Evolutionary conservation across 1,284 basidiomycete species (phyloP).

Genomic region (Pseudozyma hubeiensis): DNA sequence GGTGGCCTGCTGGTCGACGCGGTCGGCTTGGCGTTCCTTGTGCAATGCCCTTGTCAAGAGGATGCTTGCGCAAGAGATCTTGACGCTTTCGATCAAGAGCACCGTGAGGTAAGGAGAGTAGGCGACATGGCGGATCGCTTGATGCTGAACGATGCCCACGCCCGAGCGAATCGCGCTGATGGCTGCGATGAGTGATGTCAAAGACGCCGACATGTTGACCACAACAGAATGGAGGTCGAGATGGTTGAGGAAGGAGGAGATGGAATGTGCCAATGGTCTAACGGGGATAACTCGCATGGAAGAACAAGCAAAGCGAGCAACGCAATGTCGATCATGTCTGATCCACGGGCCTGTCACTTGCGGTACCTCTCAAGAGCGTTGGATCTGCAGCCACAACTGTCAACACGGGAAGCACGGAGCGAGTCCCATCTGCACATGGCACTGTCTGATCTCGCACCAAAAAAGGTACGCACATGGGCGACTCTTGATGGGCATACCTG

Average conservation of each 20-base stretch:
- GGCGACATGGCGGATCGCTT: conserved; percentile 24
- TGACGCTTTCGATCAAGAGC: conserved; percentile 24
- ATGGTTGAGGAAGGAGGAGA: background rate
- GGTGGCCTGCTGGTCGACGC: background rate
- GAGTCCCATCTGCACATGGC: too few relatives aligned
- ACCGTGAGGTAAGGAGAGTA: conserved; percentile 34
- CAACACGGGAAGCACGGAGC: too few relatives aligned
- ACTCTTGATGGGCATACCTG: too few relatives aligned
- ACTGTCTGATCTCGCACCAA: too few relatives aligned
- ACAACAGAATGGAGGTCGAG: too few relatives aligned
- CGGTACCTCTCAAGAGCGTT: too few relatives aligned
- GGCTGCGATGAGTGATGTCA: conserved; percentile 17
- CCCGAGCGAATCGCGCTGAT: conserved; percentile 23
- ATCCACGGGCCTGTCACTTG: too few relatives aligned
- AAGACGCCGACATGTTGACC: conserved; percentile 18
- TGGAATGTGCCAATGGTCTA: background rate
- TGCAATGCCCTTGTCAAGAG: conserved; percentile 22
- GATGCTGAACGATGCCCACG: conserved; percentile 22
- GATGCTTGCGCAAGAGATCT: conserved; percentile 11
- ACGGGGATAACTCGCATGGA: too few relatives aligned
- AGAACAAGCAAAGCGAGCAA: too few relatives aligned
- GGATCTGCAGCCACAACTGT: too few relatives aligned
- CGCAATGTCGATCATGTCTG: too few relatives aligned
- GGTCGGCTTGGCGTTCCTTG: conserved; percentile 2
- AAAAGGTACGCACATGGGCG: too few relatives aligned